These are phyloP conservation scores for Mikania micrantha DNA, from an alignment of 129 eudicot genomes.

Conservation along the genomic window DNA sequence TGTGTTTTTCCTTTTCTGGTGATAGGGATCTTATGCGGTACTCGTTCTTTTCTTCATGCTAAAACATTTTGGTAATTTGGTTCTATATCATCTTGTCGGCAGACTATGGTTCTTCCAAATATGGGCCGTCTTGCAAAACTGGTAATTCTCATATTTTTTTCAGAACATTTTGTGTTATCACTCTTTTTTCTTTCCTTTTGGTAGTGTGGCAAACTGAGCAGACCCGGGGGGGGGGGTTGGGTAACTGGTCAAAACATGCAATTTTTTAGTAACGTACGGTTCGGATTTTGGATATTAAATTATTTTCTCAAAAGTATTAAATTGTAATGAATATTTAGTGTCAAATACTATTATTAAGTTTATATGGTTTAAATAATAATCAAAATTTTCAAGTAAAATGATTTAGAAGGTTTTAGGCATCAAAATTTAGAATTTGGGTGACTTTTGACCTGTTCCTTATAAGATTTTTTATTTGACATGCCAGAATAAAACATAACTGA, in stretches of 20 bases:
- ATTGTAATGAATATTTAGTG: neutral
- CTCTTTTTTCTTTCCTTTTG: neutral
- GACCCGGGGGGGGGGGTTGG: neutral
- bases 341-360: neutral
- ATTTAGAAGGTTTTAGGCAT: neutral
- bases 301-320: neutral
- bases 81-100: slow-evolving; percentile 27
- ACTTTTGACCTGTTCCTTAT: neutral
- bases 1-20: neutral
- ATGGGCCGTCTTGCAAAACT: slow-evolving; percentile 87
- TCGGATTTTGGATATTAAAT: too few relatives aligned
- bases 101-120: slow-evolving; percentile 95
- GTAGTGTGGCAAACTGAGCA: neutral
- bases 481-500: neutral
- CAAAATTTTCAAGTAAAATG: neutral
- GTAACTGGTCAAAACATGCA: neutral
- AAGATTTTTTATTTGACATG: neutral
- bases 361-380: neutral
- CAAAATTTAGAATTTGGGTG: neutral
- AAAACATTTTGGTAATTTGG: neutral
- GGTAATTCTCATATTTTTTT: slow-evolving; percentile 41
- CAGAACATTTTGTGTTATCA: neutral
- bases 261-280: neutral
- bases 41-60: neutral
- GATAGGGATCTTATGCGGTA: slow-evolving; percentile 8